These are phyloP conservation scores for Arxiozyma bovina DNA, from an alignment of 1,139 yeast genomes.

Conservation along the genomic window DNA sequence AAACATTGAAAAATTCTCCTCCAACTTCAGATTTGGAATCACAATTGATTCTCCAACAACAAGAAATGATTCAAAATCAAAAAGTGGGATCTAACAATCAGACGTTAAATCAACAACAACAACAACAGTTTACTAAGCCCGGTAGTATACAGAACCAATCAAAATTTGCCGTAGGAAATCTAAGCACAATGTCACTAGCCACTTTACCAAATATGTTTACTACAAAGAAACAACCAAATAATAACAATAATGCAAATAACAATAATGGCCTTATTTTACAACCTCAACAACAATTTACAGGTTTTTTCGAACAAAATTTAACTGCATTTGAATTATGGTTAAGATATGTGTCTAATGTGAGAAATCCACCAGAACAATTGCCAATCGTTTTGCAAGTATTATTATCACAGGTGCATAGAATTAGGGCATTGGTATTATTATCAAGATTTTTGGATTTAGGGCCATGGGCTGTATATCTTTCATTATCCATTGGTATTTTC, in stretches of 20 bases:
- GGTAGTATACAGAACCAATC: constrained; percentile 25
- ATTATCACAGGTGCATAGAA: constrained; percentile 86
- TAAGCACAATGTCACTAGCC: constrained; percentile 31
- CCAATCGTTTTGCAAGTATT: constrained; percentile 91
- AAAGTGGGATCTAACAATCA: background rate
- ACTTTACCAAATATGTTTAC: constrained; percentile 21
- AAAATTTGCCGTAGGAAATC: constrained; percentile 26
- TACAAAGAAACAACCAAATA: constrained; percentile 6
- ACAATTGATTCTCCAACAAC: constrained; percentile 22
- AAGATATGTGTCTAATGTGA: constrained; percentile 75
- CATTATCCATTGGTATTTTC: constrained; percentile 88
- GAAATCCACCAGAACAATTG: constrained; percentile 87
- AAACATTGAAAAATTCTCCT: constrained; percentile 30
- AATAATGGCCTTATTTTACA: constrained; percentile 6
- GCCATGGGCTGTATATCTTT: constrained; percentile 94
- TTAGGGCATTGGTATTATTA: constrained; percentile 75
- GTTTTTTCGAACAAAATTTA: constrained; percentile 89
- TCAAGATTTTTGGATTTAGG: constrained; percentile 88
- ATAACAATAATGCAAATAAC: background rate
- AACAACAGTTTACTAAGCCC: constrained; percentile 13
- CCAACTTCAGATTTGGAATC: constrained; percentile 23
- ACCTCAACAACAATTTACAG: constrained; percentile 67
- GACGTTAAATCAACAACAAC: constrained; percentile 11
- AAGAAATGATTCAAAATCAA: constrained; percentile 20
- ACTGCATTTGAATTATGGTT: constrained; percentile 97